These are phyloP conservation scores for Lanmaoa pseudosensibilis DNA, from an alignment of 768 basidiomycete species.

Conservation along the genomic window DNA sequence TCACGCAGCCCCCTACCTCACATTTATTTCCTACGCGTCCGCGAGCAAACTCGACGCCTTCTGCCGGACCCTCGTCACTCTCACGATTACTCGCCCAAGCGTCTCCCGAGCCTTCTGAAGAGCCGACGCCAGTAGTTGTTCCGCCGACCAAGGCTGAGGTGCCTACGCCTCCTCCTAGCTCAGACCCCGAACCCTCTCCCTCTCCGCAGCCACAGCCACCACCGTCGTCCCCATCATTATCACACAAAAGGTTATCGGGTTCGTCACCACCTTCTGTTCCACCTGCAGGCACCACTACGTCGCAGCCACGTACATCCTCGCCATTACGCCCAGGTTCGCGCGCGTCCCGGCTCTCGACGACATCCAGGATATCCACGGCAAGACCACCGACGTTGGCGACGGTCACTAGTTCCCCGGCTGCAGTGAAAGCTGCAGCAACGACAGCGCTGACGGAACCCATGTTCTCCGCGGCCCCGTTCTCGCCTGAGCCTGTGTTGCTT, in stretches of 20 bases:
- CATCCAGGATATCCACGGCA: conserved; percentile 66
- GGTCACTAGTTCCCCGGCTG: conserved; percentile 39
- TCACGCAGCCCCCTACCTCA: conserved; percentile 64
- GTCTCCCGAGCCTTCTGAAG: conserved; percentile 39
- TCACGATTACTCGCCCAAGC: conserved; percentile 81
- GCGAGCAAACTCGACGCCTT: conserved; percentile 66
- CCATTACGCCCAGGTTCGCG: conserved; percentile 73
- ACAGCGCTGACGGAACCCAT: conserved; percentile 63
- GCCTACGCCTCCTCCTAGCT: conserved; percentile 29
- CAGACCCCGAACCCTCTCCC: conserved; percentile 5
- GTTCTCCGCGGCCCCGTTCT: conserved; percentile 45
- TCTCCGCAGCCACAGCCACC: conserved; percentile 39
- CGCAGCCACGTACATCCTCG: conserved; percentile 40
- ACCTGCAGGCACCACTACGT: conserved; percentile 37
- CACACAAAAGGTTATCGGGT: background rate
- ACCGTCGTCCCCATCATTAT: conserved; percentile 18
- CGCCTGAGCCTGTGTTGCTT: conserved; percentile 23
- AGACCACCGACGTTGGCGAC: conserved; percentile 62
- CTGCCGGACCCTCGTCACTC: conserved; percentile 74
- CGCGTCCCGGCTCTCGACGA: conserved; percentile 65
- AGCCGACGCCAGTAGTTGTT: conserved; percentile 24
- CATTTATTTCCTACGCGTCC: conserved; percentile 64
- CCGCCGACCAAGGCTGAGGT: conserved; percentile 31
- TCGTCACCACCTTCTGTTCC: conserved; percentile 16
- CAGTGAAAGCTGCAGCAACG: conserved; percentile 63